phyloP scores from a whole-genome alignment of 257 asterid species.

The Solanum appendiculatum region DNA sequence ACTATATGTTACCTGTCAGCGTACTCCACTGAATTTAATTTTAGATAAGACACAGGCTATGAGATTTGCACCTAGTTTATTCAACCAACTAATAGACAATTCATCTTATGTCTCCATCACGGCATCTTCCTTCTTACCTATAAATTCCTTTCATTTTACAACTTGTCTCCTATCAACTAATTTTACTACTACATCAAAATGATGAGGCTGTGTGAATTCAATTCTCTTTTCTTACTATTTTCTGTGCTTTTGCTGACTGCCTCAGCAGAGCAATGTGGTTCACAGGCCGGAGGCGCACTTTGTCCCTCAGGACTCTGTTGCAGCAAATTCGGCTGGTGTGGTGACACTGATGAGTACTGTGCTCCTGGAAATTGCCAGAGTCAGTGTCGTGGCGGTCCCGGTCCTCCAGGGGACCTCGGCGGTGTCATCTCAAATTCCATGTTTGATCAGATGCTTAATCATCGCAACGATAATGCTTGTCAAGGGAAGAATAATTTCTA shows the following conservation, averaged over 20 bases:
- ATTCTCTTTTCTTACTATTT: not conserved
- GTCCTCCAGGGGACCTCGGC: not conserved
- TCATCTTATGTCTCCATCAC: not conserved
- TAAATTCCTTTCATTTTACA: not conserved
- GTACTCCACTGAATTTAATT: not conserved
- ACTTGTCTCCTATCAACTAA: not conserved
- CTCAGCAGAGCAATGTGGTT: not conserved
- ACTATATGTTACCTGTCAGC: not conserved
- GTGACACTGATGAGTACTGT: not conserved
- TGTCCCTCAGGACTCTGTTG: not conserved
- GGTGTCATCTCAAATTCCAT: not conserved
- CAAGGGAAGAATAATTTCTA: constrained; percentile 14
- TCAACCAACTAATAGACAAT: not conserved
- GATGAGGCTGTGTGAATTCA: not conserved
- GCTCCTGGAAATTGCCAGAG: not conserved
- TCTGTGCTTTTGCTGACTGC: not conserved
- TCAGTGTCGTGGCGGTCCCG: not conserved
- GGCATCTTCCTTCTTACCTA: not conserved
- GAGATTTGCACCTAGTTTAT: not conserved
- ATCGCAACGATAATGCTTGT: constrained; percentile 17
- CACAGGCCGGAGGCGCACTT: not conserved
- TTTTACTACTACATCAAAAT: not conserved
- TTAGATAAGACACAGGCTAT: not conserved
- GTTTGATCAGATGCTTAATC: constrained; percentile 5
- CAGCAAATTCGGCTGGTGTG: not conserved